Evolutionary conservation across 129 eudicot species (phyloP), one percentile per base, ranked within the genome.

Genomic region (Ambrosia trifida): DNA sequence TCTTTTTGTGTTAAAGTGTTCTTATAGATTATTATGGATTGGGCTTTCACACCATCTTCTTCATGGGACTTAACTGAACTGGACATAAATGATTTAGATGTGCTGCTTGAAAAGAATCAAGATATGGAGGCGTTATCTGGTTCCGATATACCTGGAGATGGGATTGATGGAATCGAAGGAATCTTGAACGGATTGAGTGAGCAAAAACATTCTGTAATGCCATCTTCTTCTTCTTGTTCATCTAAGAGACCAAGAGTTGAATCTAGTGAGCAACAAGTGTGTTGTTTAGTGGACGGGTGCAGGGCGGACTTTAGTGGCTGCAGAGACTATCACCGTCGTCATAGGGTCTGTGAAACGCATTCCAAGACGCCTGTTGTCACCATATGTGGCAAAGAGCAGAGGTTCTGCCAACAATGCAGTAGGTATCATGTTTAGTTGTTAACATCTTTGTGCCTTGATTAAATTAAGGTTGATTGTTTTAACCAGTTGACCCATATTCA

Each of bases 381-480:
- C 47, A 73, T 85, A 57, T 61, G 54, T 6, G 90, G 87, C 56
- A 73, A 71, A 65, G 85, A 85, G 45, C 87, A 79, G 35, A 78
- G 90, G 52, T 85, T 85, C 53, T 85, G 90, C 64, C 90, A 85
- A 76, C 90, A 85, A 66, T 85, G 90, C 77, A 85, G 87, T 76
- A 82, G 87, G 90, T 82, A 81, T 28, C 49, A 12, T 50, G 24
- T 17, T 2, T 11, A 16, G n/a, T n/a, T n/a, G n/a, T n/a, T n/a
- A n/a, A n/a, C 2, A 5, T 60, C 35, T 52, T 45, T 41, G 47
- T 38, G 5, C 0, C 24, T 50, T 49, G 45, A 41, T 64, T 1
- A 4, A 66, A 7, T 4, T 66, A 31, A 16, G 0, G 30, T 3
- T 46, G 20, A 36, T 19, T 28, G 61, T 50, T 24, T 16, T 53